Evolutionary conservation across 202 grass and related monocot genomes (phyloP).

Genomic region (Cymbopogon flexuosus): DNA sequence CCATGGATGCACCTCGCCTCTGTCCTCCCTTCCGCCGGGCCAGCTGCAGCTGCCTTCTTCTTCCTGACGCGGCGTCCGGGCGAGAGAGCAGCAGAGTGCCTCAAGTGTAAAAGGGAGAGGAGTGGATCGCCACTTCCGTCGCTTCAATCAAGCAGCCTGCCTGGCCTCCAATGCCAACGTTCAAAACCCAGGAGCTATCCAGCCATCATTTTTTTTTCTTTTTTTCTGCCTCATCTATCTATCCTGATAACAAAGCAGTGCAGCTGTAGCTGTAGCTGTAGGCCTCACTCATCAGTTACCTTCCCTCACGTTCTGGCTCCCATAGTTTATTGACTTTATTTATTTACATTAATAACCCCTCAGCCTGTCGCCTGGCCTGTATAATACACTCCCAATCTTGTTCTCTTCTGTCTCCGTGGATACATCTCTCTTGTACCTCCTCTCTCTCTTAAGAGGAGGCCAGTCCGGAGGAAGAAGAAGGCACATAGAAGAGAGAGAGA

Average conservation of each 20-base stretch:
- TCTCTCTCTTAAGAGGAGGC: neutral
- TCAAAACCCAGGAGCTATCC: conserved; percentile 11
- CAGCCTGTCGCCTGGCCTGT: neutral
- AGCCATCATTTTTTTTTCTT: neutral
- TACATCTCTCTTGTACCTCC: neutral
- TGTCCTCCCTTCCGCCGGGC: neutral
- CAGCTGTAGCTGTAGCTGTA: neutral
- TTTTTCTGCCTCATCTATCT: neutral
- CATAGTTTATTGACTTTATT: conserved; percentile 1
- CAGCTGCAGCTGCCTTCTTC: neutral
- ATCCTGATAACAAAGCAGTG: conserved; percentile 14
- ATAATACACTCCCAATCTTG: conserved; percentile 32
- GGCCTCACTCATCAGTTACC: neutral
- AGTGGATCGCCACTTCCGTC: no score
- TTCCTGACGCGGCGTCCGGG: neutral
- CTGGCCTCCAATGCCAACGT: conserved; percentile 25
- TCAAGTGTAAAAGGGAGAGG: no score
- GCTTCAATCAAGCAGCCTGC: neutral
- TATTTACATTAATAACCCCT: neutral
- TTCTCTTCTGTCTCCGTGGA: neutral
- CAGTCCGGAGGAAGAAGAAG: conserved; percentile 3
- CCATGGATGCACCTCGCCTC: neutral
- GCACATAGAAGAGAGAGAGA: neutral
- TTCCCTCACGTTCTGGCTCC: conserved; percentile 44
- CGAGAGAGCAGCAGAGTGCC: neutral